These are phyloP conservation scores for Entamoeba invadens DNA, from an alignment of 208 protist species.

Conservation along the genomic window DNA sequence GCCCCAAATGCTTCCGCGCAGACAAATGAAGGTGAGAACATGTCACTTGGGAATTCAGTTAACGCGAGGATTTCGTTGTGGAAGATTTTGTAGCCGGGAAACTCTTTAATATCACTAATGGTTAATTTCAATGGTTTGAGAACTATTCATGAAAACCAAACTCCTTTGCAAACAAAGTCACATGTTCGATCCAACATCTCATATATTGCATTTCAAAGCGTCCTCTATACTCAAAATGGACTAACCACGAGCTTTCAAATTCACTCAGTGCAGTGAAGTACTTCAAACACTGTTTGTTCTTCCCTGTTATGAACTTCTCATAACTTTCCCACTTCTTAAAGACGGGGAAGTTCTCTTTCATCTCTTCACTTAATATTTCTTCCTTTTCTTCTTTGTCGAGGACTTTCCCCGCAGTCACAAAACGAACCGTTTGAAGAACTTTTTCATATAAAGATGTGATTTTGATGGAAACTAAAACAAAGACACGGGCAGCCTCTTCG, in stretches of 20 bases:
- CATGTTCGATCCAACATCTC: neutral
- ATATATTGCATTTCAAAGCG: neutral
- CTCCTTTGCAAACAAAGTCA: neutral
- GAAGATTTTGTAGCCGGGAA: neutral
- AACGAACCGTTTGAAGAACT: neutral
- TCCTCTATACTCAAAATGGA: neutral
- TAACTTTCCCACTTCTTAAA: conserved; percentile 3
- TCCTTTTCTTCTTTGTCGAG: neutral
- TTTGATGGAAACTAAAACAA: neutral
- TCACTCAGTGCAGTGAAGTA: neutral
- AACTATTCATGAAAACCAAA: no score
- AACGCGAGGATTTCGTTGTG: neutral
- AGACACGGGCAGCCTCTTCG: neutral
- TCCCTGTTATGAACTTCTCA: neutral
- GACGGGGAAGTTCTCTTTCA: neutral
- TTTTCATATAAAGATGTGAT: neutral
- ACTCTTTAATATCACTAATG: neutral
- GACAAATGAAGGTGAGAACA: neutral
- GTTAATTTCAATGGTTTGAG: no score
- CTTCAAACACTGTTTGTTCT: neutral
- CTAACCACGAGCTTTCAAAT: neutral
- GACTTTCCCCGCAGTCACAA: neutral
- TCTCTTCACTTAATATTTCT: neutral
- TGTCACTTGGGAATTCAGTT: neutral
- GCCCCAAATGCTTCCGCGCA: neutral